These are phyloP conservation scores for Trypanosomatidae sp. DNA, from an alignment of 208 protist genomes.

Conservation along the genomic window DNA sequence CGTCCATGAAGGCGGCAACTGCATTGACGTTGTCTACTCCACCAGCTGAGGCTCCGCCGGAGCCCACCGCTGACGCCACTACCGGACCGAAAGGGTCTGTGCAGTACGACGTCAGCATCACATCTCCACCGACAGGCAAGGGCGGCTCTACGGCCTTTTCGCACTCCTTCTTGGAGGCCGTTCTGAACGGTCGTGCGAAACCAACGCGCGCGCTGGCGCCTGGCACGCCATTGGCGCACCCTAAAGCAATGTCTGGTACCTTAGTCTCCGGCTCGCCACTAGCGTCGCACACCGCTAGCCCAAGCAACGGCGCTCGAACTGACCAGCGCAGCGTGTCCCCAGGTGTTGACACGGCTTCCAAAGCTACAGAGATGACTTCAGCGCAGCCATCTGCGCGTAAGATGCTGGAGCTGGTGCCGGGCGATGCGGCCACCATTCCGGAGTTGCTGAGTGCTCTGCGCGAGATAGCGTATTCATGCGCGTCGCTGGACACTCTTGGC, in stretches of 20 bases:
- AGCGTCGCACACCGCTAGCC: neutral
- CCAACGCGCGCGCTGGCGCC: neutral
- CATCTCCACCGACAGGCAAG: neutral
- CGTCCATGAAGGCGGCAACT: neutral
- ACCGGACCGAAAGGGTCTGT: neutral
- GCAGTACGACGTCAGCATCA: neutral
- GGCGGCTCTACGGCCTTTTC: neutral
- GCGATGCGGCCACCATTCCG: constrained; percentile 27
- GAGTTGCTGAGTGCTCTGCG: constrained; percentile 42
- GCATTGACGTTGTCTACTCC: constrained; percentile 1
- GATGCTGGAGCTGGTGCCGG: constrained; percentile 46
- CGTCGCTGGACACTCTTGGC: constrained; percentile 36
- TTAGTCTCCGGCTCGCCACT: neutral
- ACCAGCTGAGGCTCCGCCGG: neutral
- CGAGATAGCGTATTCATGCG: constrained; percentile 50
- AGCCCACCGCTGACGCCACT: neutral
- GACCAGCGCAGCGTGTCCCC: neutral
- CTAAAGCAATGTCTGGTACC: neutral
- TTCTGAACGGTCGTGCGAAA: constrained; percentile 13
- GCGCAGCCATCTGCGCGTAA: neutral
- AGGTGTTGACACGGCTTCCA: neutral
- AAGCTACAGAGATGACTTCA: neutral
- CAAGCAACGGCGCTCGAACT: neutral
- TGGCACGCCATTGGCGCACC: neutral
- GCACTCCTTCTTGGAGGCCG: constrained; percentile 21